These are phyloP conservation scores for Ustilago trichophora DNA, from an alignment of 1,284 basidiomycete genomes.

Conservation along the genomic window DNA sequence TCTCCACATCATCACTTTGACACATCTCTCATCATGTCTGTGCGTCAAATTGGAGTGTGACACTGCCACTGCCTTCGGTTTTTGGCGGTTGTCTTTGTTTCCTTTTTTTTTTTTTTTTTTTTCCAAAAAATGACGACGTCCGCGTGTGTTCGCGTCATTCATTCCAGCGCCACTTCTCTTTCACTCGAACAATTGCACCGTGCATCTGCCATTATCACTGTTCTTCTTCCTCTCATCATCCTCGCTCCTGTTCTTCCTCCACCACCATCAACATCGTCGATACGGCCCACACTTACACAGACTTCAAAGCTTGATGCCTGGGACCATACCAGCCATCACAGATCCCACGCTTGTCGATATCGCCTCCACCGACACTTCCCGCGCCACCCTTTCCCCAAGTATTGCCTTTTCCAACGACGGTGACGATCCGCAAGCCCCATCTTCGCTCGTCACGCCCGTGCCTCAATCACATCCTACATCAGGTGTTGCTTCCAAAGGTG, in stretches of 20 bases:
- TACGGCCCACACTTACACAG: not conserved
- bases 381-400: conserved; percentile 24
- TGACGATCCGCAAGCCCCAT: too few species aligned
- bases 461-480: conserved; percentile 28
- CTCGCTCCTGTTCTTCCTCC: not conserved
- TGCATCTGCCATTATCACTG: not conserved
- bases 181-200: not conserved
- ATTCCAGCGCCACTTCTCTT: not conserved
- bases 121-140: not conserved
- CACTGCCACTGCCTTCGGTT: too few species aligned
- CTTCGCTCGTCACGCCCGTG: conserved; percentile 35
- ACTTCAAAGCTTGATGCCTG: conserved; percentile 28
- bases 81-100: too few species aligned
- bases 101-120: not conserved
- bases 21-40: too few species aligned
- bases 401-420: too few species aligned
- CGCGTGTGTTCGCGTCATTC: not conserved
- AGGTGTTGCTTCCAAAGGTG: conserved; percentile 39
- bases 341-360: conserved; percentile 44
- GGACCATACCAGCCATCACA: conserved; percentile 47
- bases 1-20: too few species aligned
- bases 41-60: too few species aligned
- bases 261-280: not conserved
- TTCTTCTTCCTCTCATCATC: not conserved
- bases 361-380: conserved; percentile 10